phyloP scores from a whole-genome alignment of 495 filamentous ascomycete species.

The Hypoxylon lenormandii region DNA sequence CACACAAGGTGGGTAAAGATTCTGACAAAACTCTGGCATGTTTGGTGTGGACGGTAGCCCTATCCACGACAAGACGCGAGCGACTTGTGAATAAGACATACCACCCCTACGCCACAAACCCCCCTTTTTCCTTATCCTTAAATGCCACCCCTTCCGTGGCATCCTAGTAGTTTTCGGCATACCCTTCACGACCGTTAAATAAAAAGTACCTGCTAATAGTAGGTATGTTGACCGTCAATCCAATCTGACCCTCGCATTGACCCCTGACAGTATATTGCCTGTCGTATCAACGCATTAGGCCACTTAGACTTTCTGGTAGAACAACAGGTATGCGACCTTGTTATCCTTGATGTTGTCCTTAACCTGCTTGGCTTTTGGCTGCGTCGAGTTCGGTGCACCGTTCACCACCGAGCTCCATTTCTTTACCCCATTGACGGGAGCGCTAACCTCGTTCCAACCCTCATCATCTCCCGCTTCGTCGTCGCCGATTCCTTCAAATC shows the following conservation, averaged over 20 bases:
- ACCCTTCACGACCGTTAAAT: slow-evolving; percentile 27
- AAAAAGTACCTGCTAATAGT: slow-evolving; percentile 18
- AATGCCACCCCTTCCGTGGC: slow-evolving; percentile 26
- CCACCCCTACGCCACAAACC: slow-evolving; percentile 24
- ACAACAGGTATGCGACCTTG: slow-evolving; percentile 95
- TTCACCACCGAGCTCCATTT: slow-evolving; percentile 74
- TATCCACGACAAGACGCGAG: slow-evolving; percentile 20
- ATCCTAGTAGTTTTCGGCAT: slow-evolving; percentile 16
- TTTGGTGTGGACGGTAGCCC: slow-evolving; percentile 18
- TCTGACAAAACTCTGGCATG: background rate
- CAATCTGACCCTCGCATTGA: slow-evolving; percentile 16
- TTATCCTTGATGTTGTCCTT: slow-evolving; percentile 85
- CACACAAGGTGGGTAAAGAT: slow-evolving; percentile 1
- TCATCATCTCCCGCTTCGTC: slow-evolving; percentile 75
- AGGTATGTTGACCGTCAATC: slow-evolving; percentile 25
- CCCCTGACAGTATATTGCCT: background rate
- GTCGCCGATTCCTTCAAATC: slow-evolving; percentile 76
- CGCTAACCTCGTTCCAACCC: slow-evolving; percentile 87
- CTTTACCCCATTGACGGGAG: slow-evolving; percentile 69
- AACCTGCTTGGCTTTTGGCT: slow-evolving; percentile 68
- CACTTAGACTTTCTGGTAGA: slow-evolving; percentile 82
- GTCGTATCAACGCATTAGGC: slow-evolving; percentile 3
- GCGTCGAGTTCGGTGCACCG: slow-evolving; percentile 55
- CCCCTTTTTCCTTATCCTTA: slow-evolving; percentile 19
- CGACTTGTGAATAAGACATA: slow-evolving; percentile 28